A percentile compares a stretch with the other conserved stretches of the same genome.
Conservation (phyloP, 2,329 filamentous ascomycete genomes). For the Fusarium aywerte region DNA sequence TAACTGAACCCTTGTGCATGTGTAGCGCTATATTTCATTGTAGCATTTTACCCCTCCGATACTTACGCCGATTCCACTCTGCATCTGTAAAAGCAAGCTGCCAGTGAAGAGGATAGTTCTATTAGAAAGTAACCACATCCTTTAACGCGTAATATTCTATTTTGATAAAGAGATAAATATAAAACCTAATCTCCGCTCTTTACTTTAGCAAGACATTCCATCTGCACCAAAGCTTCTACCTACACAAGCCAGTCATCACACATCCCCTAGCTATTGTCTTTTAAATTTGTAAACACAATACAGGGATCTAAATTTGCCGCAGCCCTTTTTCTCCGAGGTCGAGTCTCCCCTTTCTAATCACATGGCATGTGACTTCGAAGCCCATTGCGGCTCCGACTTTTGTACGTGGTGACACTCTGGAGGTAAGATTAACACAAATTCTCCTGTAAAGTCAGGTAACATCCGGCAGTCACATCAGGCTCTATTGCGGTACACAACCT, state of each 20-base stretch:
- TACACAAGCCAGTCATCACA: neutral
- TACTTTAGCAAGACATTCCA: too few species aligned
- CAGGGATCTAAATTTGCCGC: neutral
- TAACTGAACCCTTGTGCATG: too few species aligned
- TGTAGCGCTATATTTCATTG: too few species aligned
- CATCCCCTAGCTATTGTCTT: neutral
- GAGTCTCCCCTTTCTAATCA: neutral
- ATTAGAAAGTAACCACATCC: too few species aligned
- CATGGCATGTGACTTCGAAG: neutral
- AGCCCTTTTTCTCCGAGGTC: neutral
- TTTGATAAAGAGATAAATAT: too few species aligned
- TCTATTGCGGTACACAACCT: too few species aligned
- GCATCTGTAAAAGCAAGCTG: too few species aligned
- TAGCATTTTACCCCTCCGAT: too few species aligned
- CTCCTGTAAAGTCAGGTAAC: neutral
- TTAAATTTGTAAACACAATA: neutral
- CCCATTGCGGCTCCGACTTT: neutral
- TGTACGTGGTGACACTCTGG: neutral
- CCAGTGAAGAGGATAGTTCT: too few species aligned
- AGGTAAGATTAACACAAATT: neutral
- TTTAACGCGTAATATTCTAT: too few species aligned
- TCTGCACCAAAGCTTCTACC: neutral
- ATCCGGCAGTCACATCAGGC: neutral
- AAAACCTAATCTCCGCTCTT: too few species aligned
- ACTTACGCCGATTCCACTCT: too few species aligned